phyloP scores from a whole-genome alignment of 371 early-diverging fungal species.

The Mucor ambiguus region DNA sequence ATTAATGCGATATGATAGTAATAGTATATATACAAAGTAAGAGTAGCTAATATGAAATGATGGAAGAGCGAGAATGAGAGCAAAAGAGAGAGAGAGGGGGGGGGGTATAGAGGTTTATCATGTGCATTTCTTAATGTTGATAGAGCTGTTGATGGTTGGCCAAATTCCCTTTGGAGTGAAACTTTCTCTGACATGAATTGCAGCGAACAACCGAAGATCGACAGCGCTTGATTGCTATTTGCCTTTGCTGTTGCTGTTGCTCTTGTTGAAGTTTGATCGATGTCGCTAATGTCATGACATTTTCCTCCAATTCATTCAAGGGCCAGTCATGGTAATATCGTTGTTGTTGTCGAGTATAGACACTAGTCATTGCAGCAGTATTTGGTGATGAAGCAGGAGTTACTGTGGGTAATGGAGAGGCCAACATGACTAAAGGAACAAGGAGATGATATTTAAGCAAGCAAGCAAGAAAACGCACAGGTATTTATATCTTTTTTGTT shows the following conservation, averaged over 20 bases:
- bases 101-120: not conserved
- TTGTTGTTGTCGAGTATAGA: conserved; percentile 4
- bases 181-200: conserved; percentile 38
- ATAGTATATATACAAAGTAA: not conserved
- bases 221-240: not conserved
- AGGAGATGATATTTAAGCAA: not conserved
- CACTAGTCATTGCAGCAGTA: not conserved
- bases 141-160: conserved; percentile 48
- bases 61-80: not conserved
- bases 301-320: conserved; percentile 27
- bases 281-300: conserved; percentile 26
- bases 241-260: conserved; percentile 6
- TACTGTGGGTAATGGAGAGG: conserved; percentile 7
- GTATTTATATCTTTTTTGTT: conserved; percentile 13
- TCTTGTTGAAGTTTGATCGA: conserved; percentile 1
- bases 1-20: not conserved
- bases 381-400: not conserved
- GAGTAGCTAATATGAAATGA: not conserved
- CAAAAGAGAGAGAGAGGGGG: not conserved
- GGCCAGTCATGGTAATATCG: conserved; percentile 23
- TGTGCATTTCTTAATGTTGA: conserved; percentile 24
- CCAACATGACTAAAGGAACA: conserved; percentile 6
- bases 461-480: not conserved
- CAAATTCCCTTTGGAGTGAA: conserved; percentile 42
- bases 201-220: conserved; percentile 29